Conservation (phyloP, 768 basidiomycete species). For the Tricholoma sp. region DNA sequence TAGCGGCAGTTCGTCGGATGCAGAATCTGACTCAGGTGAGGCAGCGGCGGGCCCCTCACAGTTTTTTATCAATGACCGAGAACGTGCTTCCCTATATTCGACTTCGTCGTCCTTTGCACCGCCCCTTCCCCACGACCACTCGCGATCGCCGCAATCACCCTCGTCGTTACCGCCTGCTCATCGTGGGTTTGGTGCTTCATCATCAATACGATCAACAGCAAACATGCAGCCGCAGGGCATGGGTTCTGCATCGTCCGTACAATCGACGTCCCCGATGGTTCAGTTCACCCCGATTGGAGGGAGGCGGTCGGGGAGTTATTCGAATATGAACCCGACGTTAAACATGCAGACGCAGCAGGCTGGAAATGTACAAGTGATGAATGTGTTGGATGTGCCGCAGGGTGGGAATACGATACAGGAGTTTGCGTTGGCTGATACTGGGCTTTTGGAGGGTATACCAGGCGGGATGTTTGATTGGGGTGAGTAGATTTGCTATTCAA, state of each 20-base stretch:
- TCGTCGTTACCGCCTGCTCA: conserved; percentile 12
- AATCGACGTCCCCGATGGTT: conserved; percentile 40
- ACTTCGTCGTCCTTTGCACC: conserved; percentile 33
- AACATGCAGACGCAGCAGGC: conserved; percentile 39
- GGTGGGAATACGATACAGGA: conserved; percentile 53
- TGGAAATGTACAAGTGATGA: conserved; percentile 72
- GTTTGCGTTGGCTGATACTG: conserved; percentile 60
- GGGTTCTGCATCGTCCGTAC: background rate
- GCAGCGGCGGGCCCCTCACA: conserved; percentile 21
- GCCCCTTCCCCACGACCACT: conserved; percentile 21
- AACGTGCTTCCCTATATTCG: conserved; percentile 26
- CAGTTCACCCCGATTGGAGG: conserved; percentile 48
- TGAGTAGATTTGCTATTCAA: conserved; percentile 26
- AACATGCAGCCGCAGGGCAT: conserved; percentile 13
- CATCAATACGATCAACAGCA: conserved; percentile 24
- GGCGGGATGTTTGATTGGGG: conserved; percentile 88
- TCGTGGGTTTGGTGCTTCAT: conserved; percentile 16
- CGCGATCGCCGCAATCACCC: conserved; percentile 9
- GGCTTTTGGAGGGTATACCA: conserved; percentile 74
- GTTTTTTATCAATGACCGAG: conserved; percentile 30
- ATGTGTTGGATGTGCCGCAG: conserved; percentile 60
- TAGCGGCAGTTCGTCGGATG: conserved; percentile 38
- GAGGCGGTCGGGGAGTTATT: conserved; percentile 29
- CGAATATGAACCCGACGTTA: conserved; percentile 76
- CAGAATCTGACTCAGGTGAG: conserved; percentile 34